A percentile compares a stretch with the other conserved stretches of the same genome.
These are phyloP conservation scores for Copromyces sp. DNA, from an alignment of 495 filamentous ascomycete genomes.

Conservation along the genomic window DNA sequence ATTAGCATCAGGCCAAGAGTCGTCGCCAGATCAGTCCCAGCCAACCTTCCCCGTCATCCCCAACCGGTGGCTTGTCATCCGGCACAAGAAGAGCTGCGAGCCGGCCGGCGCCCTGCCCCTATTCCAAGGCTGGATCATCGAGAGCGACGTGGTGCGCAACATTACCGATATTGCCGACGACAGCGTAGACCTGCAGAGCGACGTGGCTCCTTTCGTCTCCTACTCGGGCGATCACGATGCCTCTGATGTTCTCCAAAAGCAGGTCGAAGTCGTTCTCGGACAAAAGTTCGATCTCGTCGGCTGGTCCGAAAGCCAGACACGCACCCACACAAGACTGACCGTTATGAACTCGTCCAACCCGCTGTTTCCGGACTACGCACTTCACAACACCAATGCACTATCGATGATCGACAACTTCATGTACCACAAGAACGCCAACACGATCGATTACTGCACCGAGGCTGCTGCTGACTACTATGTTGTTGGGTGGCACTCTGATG, in stretches of 20 bases:
- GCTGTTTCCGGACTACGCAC: constrained; percentile 42
- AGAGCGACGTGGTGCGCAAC: constrained; percentile 32
- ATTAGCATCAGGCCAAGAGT: background rate
- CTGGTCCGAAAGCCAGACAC: constrained; percentile 25
- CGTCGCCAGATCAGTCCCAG: constrained; percentile 3
- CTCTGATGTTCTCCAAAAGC: constrained; percentile 17
- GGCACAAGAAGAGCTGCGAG: constrained; percentile 14
- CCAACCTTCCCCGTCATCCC: constrained; percentile 26
- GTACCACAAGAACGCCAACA: constrained; percentile 14
- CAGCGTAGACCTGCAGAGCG: constrained; percentile 34
- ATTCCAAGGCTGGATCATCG: constrained; percentile 37
- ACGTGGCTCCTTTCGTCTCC: constrained; percentile 38
- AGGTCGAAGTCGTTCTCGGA: constrained; percentile 46
- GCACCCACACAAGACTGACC: constrained; percentile 2
- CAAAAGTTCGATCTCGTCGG: constrained; percentile 9
- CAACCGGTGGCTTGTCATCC: constrained; percentile 35
- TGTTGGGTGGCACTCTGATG: constrained; percentile 39
- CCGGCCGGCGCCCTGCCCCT: constrained; percentile 6
- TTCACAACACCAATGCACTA: constrained; percentile 43
- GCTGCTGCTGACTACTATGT: constrained; percentile 40
- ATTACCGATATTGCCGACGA: constrained; percentile 22
- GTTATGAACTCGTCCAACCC: constrained; percentile 23
- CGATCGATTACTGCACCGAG: constrained; percentile 11
- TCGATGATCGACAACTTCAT: constrained; percentile 37
- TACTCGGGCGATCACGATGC: background rate